Conservation (phyloP, 768 basidiomycete species). For the Lepiota brunneoincarnata region DNA sequence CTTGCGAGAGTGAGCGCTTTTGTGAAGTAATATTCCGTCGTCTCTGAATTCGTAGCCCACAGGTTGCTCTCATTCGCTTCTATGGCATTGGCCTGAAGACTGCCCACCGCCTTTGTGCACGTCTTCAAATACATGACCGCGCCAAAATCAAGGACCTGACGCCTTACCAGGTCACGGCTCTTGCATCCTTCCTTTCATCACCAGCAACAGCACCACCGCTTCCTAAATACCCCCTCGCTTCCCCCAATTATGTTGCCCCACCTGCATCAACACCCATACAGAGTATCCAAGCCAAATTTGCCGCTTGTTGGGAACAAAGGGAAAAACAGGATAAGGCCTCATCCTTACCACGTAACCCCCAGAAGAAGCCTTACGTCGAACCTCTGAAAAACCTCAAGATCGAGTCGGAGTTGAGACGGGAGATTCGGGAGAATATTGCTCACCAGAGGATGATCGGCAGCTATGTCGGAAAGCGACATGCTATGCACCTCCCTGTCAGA, state of each 20-base stretch:
- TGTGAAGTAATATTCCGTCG: not conserved
- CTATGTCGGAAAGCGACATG: constrained; percentile 90
- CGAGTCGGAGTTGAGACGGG: constrained; percentile 81
- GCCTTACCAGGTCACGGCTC: constrained; percentile 81
- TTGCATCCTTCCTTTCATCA: constrained; percentile 93
- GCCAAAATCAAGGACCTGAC: constrained; percentile 80
- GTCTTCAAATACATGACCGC: constrained; percentile 87
- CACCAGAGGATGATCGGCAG: constrained; percentile 94
- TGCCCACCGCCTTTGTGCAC: constrained; percentile 81
- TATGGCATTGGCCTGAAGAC: constrained; percentile 82
- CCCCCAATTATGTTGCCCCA: constrained; percentile 46
- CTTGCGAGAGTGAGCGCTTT: constrained; percentile 63
- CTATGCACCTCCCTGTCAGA: constrained; percentile 89
- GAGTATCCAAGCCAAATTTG: constrained; percentile 39
- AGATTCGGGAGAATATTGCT: constrained; percentile 86
- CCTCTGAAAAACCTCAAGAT: constrained; percentile 74
- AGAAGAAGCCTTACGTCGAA: constrained; percentile 39
- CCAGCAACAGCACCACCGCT: constrained; percentile 73
- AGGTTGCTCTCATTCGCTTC: constrained; percentile 91
- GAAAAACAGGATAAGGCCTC: constrained; percentile 28
- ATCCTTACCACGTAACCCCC: constrained; percentile 21
- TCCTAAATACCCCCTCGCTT: constrained; percentile 65
- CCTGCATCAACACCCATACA: constrained; percentile 38
- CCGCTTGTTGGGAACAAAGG: constrained; percentile 22
- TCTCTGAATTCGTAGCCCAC: constrained; percentile 3